Evolutionary conservation across 2,329 filamentous ascomycete species (phyloP), one percentile per base, ranked within the genome.

Genomic region (Ophiobolus disseminans): DNA sequence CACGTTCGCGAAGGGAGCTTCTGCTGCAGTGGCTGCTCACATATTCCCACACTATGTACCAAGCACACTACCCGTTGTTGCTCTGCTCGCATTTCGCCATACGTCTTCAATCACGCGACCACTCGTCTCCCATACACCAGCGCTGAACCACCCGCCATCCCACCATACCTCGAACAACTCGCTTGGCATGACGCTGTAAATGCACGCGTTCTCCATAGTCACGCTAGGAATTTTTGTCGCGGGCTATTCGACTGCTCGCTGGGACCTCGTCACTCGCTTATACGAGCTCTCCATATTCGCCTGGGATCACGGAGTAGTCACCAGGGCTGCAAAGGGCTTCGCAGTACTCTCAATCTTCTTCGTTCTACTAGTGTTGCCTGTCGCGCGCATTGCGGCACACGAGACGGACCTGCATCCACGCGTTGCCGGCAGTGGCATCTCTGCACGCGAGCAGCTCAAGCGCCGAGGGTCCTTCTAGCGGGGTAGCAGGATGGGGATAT

Each of bases 211-310:
- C 81, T 97, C 93, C 58, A 81, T 93, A 75, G 85, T 97, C 76
- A 96, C 92, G 70, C 86, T 96, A 79, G 91, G 89, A 79, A 97
- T 99, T 80, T 99, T 99, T 81, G 89, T 97, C 83, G 93, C 94
- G 80, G 94, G 94, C 76, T 99, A 99, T 83, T 97, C 93, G 75
- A 99, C 94, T 78, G 94, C 94, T 73, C 89, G 94, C 82, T 99
- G 94, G 92, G 94, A 97, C 78, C 87, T 99, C 57, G 91, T 97
- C 63, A 97, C 93, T 65, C 88, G 92, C 68, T 83, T 97, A 67
- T 96, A 97, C 87, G 93, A 99, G 78, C 86, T 99, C 68, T 89
- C 91, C 63, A 89, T 96, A 60, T 99, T 97, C 75, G 94, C 95
- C 63, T 97, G 92, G 91, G 90, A 97, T 75, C 90, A 97, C 90